Evolutionary conservation across 2,329 filamentous ascomycete species (phyloP), one percentile per base, ranked within the genome.

Genomic region (Cercospora sp.): DNA sequence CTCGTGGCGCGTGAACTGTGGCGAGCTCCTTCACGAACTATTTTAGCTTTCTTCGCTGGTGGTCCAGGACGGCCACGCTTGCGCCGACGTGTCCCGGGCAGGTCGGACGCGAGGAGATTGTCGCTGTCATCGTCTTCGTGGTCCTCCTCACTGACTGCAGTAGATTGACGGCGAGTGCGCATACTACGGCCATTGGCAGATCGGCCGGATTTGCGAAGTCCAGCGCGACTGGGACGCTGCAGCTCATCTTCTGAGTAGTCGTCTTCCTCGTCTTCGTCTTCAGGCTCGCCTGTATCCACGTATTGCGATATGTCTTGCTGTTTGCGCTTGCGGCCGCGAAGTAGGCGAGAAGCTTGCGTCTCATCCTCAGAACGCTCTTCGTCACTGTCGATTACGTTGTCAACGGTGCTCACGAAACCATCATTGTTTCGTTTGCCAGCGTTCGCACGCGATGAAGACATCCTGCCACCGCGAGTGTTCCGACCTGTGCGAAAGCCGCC

Each of bases 1-100:
- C 83, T 78, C 5, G 81, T 84, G 2, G 81, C 73, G 16, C 83
- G 79, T 42, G 79, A 81, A 18, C 82, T 84, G 48, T 83, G 81
- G 13, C 83, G 78, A 45, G 79, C 76, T 12, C 72, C 70, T 64
- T 66, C 71, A 68, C 66, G 69, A 57, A 13, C 66, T 33, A 74
- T 69, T 63, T 57, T 65, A 30, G 23, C 62, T 48, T 74, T 72
- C 63, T 57, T 65, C n/a, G 42, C 64, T 36, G 58, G 61, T 3
- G 62, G 48, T n/a, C 36, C 30, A 26, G 42, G 36, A 26, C 64
- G 58, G 30, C 63, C 58, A 26, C 31, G 23, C 59, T 65, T 65
- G 26, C 81, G 79, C 70, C 80, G 81, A n/a, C 77, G 76, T 5
- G 69, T 60, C 5, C 75, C 75, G 3, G 77, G 57, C 5, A 84